Evolutionary conservation across 805 yeast genomes (phyloP), one percentile per base, ranked within the genome.

Genomic region (Metschnikowia shivogae): DNA sequence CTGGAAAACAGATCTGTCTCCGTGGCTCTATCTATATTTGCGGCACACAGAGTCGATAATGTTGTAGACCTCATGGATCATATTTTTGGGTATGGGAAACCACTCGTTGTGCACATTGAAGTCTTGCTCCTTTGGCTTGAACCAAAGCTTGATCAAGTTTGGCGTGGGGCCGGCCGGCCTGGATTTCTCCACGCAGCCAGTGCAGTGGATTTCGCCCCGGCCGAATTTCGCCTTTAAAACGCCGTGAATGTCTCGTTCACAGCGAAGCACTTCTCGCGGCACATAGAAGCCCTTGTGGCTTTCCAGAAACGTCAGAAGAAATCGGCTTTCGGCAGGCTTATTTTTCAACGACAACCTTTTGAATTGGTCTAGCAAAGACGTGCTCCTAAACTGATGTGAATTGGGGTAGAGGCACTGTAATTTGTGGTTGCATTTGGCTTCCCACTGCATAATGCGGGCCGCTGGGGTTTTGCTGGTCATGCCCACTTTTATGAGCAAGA

Each of bases 81-180:
- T 30, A 24, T 50, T 56, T 46, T 76, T 68, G 0, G 82, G 81
- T 0, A 79, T 57, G n/a, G 77, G 57, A 48, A 79, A 79, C 83
- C 84, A 79, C 54, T 79, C 84, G 12, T 65, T 65, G 55, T 79
- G 84, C 10, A 72, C 57, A 30, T 65, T 65, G 49, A 60, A 65
- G n/a, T 41, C 50, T 7, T 12, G 33, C 36, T 39, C 43, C 14
- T 39, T 34, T 30, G 34, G 6, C 35, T 41, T 41, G 35, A 22
- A 36, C 14, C 36, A 26, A 19, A 39, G 37, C 6, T 32, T 32
- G 32, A 39, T 26, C 12, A 39, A 33, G 17, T 30, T 32, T 19
- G 28, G 37, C 14, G 27, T 28, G n/a, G 29, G 26, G 31, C 39
- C 17, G 17, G 39, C 32, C 9, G 41, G 28, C 13, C 27, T 39